Evolutionary conservation across 305 asterid species (phyloP).

Genomic region (Fraxinus sp.): DNA sequence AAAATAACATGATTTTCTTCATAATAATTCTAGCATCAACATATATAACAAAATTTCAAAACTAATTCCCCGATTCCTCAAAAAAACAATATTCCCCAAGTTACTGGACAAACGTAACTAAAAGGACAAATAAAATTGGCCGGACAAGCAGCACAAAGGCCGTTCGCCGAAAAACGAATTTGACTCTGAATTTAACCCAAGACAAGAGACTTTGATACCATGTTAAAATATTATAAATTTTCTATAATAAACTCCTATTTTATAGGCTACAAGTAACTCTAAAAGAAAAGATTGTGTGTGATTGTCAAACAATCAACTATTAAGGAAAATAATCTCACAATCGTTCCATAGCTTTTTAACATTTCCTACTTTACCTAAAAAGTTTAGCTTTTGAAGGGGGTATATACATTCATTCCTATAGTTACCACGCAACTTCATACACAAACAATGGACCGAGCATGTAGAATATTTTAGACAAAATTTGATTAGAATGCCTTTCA

Average conservation of each 20-base stretch:
- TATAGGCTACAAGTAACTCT: not conserved
- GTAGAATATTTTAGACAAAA: not conserved
- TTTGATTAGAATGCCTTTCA: not conserved
- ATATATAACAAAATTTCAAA: not conserved
- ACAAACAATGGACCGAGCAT: not conserved
- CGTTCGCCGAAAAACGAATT: too few species aligned
- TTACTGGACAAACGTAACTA: too few species aligned
- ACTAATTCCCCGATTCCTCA: not conserved
- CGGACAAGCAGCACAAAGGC: not conserved
- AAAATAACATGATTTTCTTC: not conserved
- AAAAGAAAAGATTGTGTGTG: not conserved
- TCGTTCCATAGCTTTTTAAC: too few species aligned
- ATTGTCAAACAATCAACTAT: not conserved
- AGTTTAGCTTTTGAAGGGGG: not conserved
- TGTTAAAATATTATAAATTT: too few species aligned
- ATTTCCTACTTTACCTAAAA: not conserved
- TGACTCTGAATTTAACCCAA: not conserved
- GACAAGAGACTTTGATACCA: not conserved
- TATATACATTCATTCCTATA: not conserved
- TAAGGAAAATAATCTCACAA: not conserved
- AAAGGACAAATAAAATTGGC: too few species aligned
- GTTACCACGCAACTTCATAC: not conserved
- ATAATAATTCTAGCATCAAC: not conserved
- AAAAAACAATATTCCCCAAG: too few species aligned
- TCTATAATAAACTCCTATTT: not conserved